Evolutionary conservation across 805 yeast genomes (phyloP), one percentile per base, ranked within the genome.

Genomic region (Yamadazyma nakazawae): DNA sequence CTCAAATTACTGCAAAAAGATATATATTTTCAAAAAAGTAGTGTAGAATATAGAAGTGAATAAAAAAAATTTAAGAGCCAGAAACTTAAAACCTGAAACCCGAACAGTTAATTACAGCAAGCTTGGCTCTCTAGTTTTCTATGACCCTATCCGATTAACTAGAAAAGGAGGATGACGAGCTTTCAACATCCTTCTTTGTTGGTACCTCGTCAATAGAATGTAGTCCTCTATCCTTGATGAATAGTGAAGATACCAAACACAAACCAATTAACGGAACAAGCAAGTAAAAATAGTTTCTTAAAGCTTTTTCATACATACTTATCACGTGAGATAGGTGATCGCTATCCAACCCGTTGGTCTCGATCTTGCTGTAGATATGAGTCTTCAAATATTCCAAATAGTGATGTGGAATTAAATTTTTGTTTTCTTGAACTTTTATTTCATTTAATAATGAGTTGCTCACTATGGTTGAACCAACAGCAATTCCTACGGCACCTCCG

Each of bases 401-500:
- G 37, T 18, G 43, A 28, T 21, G 37, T 16, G 56, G 55, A 7
- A 56, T 26, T 14, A 36, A n/a, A 9, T 35, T 38, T 16, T 19
- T 5, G 8, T 31, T 36, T 35, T 30, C 34, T 12, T 32, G 8
- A 11, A 18, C 16, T 5, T 48, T 43, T 19, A 68, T 55, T 32
- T 62, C 55, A 35, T 52, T 50, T 45, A 66, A 45, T 34, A 71
- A 51, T 0, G 70, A 54, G 50, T 70, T 72, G 46, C 71, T 62
- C 16, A 70, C 61, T 26, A 68, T 67, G 13, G 69, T 60, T 1
- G 76, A 67, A 19, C 67, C 58, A 9, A 76, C 60, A 0, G 85
- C 83, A 32, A 80, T 64, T 0, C 86, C 85, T 24, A 79, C 63
- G 1, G 85, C 74, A n/a, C 84, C 84, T 13, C 86, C 87, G 47